These are phyloP conservation scores for Wallacemonas sp. DNA, from an alignment of 208 protist species.

Conservation along the genomic window DNA sequence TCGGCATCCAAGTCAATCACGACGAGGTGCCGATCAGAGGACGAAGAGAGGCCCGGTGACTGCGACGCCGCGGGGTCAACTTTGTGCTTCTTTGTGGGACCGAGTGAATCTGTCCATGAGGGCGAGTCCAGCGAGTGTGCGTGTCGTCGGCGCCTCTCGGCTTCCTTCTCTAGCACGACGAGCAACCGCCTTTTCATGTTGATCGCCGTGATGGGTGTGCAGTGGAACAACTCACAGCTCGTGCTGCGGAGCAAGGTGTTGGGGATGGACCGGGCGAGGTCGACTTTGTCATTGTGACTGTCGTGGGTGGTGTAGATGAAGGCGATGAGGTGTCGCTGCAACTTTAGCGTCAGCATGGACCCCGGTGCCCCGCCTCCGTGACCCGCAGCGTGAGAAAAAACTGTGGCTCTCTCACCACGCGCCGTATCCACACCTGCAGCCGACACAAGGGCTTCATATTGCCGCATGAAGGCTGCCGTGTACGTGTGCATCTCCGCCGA, in stretches of 20 bases:
- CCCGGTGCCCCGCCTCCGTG: too few species aligned
- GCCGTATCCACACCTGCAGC: too few species aligned
- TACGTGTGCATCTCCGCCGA: constrained; percentile 35
- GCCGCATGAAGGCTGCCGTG: constrained; percentile 51
- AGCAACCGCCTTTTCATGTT: constrained; percentile 60
- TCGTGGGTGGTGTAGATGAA: constrained; percentile 87
- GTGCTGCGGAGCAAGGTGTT: constrained; percentile 42
- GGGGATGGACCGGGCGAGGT: constrained; percentile 46
- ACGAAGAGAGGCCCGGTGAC: too few species aligned
- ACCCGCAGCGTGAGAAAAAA: too few species aligned
- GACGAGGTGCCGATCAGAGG: too few species aligned
- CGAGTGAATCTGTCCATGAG: too few species aligned
- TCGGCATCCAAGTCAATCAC: too few species aligned
- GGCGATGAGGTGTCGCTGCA: constrained; percentile 58
- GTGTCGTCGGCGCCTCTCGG: background rate
- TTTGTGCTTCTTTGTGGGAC: too few species aligned
- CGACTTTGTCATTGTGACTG: constrained; percentile 80
- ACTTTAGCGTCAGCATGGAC: constrained; percentile 3
- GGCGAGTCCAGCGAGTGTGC: too few species aligned
- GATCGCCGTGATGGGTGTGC: constrained; percentile 68
- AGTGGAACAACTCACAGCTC: constrained; percentile 64
- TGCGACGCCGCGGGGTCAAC: too few species aligned
- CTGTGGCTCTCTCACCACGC: too few species aligned
- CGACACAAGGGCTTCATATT: constrained; percentile 46
- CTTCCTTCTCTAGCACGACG: constrained; percentile 36